These are phyloP conservation scores for Flaveria bidentis DNA, from an alignment of 129 eudicot species.

Conservation along the genomic window DNA sequence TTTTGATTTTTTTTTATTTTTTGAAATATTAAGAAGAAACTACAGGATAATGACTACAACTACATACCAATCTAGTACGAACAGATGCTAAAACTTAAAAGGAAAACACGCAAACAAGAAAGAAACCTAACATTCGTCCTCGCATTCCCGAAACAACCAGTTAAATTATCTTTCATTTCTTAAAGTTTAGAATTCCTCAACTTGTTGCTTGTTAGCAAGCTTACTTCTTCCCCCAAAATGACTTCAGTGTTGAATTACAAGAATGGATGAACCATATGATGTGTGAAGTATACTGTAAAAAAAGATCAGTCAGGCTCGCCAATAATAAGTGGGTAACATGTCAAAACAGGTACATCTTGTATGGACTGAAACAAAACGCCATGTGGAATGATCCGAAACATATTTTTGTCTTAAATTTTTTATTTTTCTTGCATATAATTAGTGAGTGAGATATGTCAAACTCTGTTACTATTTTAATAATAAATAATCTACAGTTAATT, in stretches of 20 bases:
- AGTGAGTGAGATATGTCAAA: neutral
- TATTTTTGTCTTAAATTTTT: neutral
- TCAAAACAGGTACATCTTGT: neutral
- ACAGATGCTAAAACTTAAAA: slow-evolving; percentile 10
- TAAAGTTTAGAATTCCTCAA: neutral
- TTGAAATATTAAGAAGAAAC: slow-evolving; percentile 8
- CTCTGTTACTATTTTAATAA: neutral
- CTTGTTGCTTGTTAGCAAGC: slow-evolving; percentile 5
- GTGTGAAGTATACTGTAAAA: slow-evolving; percentile 8
- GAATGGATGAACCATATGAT: neutral
- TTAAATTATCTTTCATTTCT: neutral
- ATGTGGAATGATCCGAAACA: neutral
- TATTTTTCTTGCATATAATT: neutral
- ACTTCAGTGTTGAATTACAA: neutral
- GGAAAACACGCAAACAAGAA: neutral
- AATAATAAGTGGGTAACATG: neutral
- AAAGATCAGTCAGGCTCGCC: neutral
- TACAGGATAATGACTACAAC: slow-evolving; percentile 10
- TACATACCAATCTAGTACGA: slow-evolving; percentile 18
- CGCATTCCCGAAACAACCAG: neutral
- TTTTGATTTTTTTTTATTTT: neutral
- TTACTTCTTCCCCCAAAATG: slow-evolving; percentile 5
- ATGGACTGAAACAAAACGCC: neutral
- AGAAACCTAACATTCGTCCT: slow-evolving; percentile 2
- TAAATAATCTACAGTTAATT: neutral